phyloP scores from a whole-genome alignment of 805 yeast species.

The Candida cerambycidarum region DNA sequence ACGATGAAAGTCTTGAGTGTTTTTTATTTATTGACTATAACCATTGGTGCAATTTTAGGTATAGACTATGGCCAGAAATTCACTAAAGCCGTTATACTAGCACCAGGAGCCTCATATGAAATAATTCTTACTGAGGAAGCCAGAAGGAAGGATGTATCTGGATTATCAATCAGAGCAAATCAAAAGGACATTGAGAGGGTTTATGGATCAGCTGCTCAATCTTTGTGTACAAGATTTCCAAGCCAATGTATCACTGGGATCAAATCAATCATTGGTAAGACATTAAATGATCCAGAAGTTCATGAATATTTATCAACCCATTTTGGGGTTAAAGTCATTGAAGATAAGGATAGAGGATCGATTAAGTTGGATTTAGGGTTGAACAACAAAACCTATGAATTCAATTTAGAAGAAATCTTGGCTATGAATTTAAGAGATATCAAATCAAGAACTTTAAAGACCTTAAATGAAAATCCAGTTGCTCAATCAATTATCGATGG shows the following conservation, averaged over 20 bases:
- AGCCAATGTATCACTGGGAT: slow-evolving; percentile 61
- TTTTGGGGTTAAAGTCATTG: slow-evolving; percentile 56
- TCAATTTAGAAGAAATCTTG: slow-evolving; percentile 69
- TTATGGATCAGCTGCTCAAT: slow-evolving; percentile 74
- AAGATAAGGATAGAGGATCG: slow-evolving; percentile 43
- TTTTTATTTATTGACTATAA: slow-evolving; percentile 17
- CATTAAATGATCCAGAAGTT: slow-evolving; percentile 47
- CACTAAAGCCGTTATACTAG: slow-evolving; percentile 83
- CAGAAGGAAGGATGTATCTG: slow-evolving; percentile 84
- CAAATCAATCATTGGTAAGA: slow-evolving; percentile 71
- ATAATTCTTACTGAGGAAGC: slow-evolving; percentile 87
- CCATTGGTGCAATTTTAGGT: slow-evolving; percentile 71
- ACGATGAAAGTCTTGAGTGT: slow-evolving; percentile 12
- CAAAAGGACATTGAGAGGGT: slow-evolving; percentile 56
- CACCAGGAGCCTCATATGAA: slow-evolving; percentile 88
- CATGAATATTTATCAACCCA: slow-evolving; percentile 51
- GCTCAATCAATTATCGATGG: slow-evolving; percentile 56
- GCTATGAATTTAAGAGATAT: slow-evolving; percentile 81
- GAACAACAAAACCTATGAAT: slow-evolving; percentile 27
- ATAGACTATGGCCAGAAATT: slow-evolving; percentile 87
- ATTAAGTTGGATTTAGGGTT: slow-evolving; percentile 55
- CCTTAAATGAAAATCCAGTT: slow-evolving; percentile 54
- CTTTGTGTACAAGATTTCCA: slow-evolving; percentile 74
- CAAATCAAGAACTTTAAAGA: slow-evolving; percentile 58
- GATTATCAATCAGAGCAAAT: slow-evolving; percentile 58